These are phyloP conservation scores for Fusarium incarnatum DNA, from an alignment of 2,329 filamentous ascomycete genomes.

Conservation along the genomic window DNA sequence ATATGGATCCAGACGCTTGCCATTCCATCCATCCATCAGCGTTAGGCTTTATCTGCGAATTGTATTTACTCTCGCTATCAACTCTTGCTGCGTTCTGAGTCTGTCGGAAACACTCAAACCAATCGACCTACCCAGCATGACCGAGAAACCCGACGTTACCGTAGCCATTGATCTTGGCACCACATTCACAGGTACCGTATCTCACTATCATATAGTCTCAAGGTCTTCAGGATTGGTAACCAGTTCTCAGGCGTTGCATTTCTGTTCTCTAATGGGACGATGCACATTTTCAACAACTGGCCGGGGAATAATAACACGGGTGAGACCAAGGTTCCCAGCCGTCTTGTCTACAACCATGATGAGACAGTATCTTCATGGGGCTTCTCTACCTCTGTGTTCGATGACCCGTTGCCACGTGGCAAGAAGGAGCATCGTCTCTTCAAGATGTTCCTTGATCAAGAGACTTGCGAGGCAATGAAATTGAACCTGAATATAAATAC, in stretches of 20 bases:
- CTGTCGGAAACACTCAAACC: too few relatives aligned
- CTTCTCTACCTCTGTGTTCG: background rate
- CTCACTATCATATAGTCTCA: too few relatives aligned
- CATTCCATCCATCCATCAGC: too few relatives aligned
- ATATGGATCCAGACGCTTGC: too few relatives aligned
- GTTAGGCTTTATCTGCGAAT: too few relatives aligned
- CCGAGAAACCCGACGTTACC: background rate
- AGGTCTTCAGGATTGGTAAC: too few relatives aligned
- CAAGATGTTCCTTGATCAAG: background rate
- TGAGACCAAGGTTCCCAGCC: background rate
- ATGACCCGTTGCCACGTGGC: background rate
- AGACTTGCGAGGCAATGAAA: background rate
- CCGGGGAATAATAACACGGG: background rate
- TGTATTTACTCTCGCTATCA: too few relatives aligned
- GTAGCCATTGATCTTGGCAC: conserved; percentile 4
- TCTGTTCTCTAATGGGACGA: too few relatives aligned
- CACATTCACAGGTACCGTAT: background rate
- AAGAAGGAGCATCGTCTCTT: background rate
- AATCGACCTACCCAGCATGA: background rate
- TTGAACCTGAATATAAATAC: too few relatives aligned
- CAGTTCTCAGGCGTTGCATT: background rate
- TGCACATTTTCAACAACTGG: background rate
- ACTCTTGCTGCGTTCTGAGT: too few relatives aligned
- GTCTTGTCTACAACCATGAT: background rate
- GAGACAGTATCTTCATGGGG: background rate